Conservation (phyloP, 257 asterid genomes). For the Forsythia suspensa region DNA sequence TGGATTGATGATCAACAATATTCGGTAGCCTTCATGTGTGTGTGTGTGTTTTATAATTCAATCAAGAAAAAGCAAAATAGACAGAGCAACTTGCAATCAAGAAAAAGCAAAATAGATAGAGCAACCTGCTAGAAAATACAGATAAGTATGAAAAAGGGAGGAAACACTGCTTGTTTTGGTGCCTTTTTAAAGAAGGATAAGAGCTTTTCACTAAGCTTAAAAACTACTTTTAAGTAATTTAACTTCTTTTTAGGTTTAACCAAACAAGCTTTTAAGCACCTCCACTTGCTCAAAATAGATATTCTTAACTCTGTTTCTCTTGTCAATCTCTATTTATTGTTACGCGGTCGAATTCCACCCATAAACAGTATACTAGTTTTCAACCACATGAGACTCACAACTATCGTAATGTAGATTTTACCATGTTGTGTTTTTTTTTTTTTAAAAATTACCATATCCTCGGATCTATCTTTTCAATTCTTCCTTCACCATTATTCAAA, state of each 20-base stretch:
- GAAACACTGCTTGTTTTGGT: constrained; percentile 6
- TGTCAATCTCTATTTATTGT: no score
- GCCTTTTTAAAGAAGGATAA: constrained; percentile 22
- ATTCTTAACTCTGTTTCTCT: no score
- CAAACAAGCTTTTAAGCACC: background rate
- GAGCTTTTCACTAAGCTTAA: background rate
- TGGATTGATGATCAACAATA: constrained; percentile 20
- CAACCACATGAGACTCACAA: no score
- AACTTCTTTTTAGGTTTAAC: background rate
- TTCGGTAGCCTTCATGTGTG: background rate
- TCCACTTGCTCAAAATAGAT: no score
- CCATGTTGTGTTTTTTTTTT: no score
- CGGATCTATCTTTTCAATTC: no score
- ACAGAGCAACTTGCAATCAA: background rate
- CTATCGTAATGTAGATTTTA: no score
- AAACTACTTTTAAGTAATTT: background rate
- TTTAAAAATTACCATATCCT: no score
- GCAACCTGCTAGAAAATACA: background rate
- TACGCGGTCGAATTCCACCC: no score
- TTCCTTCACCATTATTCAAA: no score
- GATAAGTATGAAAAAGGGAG: background rate
- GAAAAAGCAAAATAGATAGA: no score
- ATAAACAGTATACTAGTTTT: no score
- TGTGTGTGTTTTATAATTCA: background rate
- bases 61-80: background rate